These are phyloP conservation scores for Lasiodiplodia theobromae DNA, from an alignment of 2,329 filamentous ascomycete genomes.

Conservation along the genomic window DNA sequence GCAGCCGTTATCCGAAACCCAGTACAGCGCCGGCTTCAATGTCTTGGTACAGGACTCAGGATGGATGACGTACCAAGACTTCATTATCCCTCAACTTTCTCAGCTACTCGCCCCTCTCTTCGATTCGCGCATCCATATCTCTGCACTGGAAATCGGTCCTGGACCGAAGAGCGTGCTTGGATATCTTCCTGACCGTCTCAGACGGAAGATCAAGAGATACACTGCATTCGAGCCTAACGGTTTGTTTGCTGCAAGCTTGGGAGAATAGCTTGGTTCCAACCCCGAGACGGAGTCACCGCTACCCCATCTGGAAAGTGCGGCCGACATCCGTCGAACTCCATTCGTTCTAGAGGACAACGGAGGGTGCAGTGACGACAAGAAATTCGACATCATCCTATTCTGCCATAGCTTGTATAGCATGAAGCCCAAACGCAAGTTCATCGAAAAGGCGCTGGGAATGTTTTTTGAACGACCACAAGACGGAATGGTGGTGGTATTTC, in stretches of 20 bases:
- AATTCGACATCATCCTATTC: conserved; percentile 65
- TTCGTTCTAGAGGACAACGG: conserved; percentile 49
- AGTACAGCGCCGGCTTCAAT: conserved; percentile 60
- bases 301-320: conserved; percentile 49
- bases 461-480: conserved; percentile 50
- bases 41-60: conserved; percentile 48
- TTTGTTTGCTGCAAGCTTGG: conserved; percentile 54
- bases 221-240: conserved; percentile 62
- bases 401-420: conserved; percentile 72
- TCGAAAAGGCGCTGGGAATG: conserved; percentile 58
- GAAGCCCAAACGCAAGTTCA: conserved; percentile 54
- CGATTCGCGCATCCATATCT: conserved; percentile 53
- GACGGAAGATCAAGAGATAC: conserved; percentile 58
- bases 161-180: conserved; percentile 63
- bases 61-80: conserved; percentile 56
- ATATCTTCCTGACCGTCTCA: conserved; percentile 53
- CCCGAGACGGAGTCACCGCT: conserved; percentile 46
- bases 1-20: conserved; percentile 53
- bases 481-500: conserved; percentile 63
- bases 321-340: conserved; percentile 49
- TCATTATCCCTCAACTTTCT: conserved; percentile 60
- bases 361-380: conserved; percentile 40
- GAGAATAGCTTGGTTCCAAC: conserved; percentile 50
- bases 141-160: conserved; percentile 66
- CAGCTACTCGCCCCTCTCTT: conserved; percentile 52